Conservation (phyloP, 805 yeast species). For the Candida ficus region DNA sequence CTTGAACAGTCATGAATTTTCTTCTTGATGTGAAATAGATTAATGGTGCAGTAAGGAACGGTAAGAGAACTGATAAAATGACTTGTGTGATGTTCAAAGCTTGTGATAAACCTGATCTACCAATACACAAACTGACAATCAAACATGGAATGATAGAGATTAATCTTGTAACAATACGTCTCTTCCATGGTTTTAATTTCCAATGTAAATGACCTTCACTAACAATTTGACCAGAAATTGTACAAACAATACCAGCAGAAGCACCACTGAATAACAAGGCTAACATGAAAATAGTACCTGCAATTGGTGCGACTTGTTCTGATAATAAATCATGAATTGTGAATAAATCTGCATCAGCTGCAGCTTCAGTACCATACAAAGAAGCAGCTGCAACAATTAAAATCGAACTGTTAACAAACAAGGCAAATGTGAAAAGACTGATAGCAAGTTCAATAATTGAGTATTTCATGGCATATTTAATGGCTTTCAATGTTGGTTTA, state of each 20-base stretch:
- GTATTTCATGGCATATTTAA: constrained; percentile 63
- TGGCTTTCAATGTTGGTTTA: constrained; percentile 68
- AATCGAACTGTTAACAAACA: constrained; percentile 83
- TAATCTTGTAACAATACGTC: constrained; percentile 71
- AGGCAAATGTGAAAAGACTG: constrained; percentile 72
- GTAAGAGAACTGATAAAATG: constrained; percentile 72
- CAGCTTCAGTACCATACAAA: constrained; percentile 63
- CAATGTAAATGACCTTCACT: constrained; percentile 87
- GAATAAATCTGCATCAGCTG: constrained; percentile 74
- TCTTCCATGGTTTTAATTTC: constrained; percentile 73
- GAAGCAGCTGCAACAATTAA: constrained; percentile 79
- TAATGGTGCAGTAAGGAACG: constrained; percentile 81
- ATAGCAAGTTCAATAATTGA: constrained; percentile 67
- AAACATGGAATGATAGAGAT: constrained; percentile 82
- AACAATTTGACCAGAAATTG: constrained; percentile 90
- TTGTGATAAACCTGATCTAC: constrained; percentile 62
- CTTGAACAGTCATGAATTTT: constrained; percentile 62
- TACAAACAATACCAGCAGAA: constrained; percentile 89
- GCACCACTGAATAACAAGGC: constrained; percentile 84
- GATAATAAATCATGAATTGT: constrained; percentile 66
- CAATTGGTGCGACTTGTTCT: constrained; percentile 58
- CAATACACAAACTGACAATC: constrained; percentile 63
- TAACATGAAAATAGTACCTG: constrained; percentile 79
- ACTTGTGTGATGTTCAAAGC: constrained; percentile 88
- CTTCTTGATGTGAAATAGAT: constrained; percentile 74